Evolutionary conservation across 495 filamentous ascomycete species (phyloP).

Genomic region (Daldinia childiae): DNA sequence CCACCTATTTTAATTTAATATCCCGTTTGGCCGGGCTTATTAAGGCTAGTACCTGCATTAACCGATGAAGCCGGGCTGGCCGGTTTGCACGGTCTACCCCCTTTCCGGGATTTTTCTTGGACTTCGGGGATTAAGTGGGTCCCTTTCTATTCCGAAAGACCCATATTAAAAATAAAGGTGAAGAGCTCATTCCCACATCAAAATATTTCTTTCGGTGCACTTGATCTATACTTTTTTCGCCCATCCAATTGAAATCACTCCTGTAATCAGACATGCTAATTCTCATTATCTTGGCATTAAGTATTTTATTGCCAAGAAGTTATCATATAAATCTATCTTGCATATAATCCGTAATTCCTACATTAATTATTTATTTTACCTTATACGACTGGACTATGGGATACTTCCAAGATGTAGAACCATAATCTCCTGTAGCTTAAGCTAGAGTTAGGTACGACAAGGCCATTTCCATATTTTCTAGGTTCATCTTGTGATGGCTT

Average conservation of each 20-base stretch:
- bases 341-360: too few relatives aligned
- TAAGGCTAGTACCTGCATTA: slow-evolving; percentile 18
- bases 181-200: not conserved
- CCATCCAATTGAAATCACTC: not conserved
- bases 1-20: not conserved
- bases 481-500: not conserved
- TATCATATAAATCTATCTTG: too few relatives aligned
- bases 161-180: not conserved
- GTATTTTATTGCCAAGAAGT: not conserved
- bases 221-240: not conserved
- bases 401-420: too few relatives aligned
- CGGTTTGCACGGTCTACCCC: slow-evolving; percentile 1
- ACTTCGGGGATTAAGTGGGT: slow-evolving; percentile 17
- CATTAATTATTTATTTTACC: too few relatives aligned
- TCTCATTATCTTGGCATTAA: not conserved
- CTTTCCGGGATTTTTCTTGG: not conserved
- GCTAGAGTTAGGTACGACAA: too few relatives aligned
- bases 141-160: slow-evolving; percentile 9
- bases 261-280: not conserved
- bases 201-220: not conserved
- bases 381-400: too few relatives aligned
- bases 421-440: too few relatives aligned
- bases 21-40: not conserved
- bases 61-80: slow-evolving; percentile 12
- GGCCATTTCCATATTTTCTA: too few relatives aligned